Base-by-base conservation (phyloP, 257 asterid species). In the Rauvolfia tetraphylla region DNA sequence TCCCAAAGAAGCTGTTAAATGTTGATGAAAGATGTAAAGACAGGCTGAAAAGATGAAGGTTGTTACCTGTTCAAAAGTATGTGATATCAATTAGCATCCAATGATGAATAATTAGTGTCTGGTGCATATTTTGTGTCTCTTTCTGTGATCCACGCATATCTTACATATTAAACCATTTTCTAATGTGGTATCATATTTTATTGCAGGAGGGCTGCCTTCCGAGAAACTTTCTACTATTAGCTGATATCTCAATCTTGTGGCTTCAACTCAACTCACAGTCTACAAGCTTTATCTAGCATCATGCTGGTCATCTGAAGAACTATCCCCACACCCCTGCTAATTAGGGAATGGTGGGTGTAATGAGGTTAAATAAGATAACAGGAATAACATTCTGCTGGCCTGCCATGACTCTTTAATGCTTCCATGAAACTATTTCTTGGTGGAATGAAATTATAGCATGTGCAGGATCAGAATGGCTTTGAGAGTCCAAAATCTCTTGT, bases 401-500 rank as follows among this genome's bases (percentile, higher is more conserved):
- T 81, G 61, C 83, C 67, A 62, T 58, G 63, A 58, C 58, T 58
- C 29, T 34, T 36, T 63, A 29, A 23, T 68, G 59, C 66, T 49
- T 34, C 49, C 72, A 33, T 56, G 79, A 62, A 20, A 71, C 38
- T 41, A 34, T 42, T 27, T n/a, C 29, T 67, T 29, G 66, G 49
- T 62, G 57, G 38, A 56, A 44, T 70, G 74, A 71, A 54, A 70
- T 74, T 61, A 70, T 80, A 41, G 73, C 46, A 46, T 48, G 53
- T 27, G 10, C 36, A 62, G 54, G 72, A 65, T 15, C 78, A 83
- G 75, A 73, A 87, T 89, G 95, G 81, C 81, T 49, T 69, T 68
- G 51, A 85, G 85, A 74, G 79, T 83, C 53, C 84, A 77, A 82
- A 83, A 78, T 66, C 68, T 79, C 77, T 61, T 85, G 76, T 57